Evolutionary conservation across 2,329 filamentous ascomycete species (phyloP).

Genomic region (Xenosphaeropsis pyriputrescens): DNA sequence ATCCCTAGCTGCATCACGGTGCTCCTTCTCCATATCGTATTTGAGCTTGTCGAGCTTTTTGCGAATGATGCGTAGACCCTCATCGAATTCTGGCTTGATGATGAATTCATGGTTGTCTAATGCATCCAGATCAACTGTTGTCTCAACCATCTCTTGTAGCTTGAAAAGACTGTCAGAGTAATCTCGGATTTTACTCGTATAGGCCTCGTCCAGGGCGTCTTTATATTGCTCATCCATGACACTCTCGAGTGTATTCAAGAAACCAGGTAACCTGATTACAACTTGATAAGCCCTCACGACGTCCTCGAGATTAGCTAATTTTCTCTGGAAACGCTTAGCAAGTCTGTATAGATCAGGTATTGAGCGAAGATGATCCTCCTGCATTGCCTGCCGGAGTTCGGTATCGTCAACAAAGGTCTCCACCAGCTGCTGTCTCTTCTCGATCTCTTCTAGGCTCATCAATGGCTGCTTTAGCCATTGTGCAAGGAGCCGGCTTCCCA

Average conservation of each 20-base stretch:
- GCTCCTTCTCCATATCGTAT: constrained; percentile 72
- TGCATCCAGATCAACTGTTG: constrained; percentile 88
- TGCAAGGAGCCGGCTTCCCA: constrained; percentile 75
- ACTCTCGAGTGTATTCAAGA: constrained; percentile 75
- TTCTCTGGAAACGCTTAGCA: constrained; percentile 87
- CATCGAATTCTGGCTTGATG: constrained; percentile 97
- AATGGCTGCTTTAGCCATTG: constrained; percentile 98
- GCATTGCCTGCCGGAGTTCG: constrained; percentile 85
- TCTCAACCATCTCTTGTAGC: constrained; percentile 95
- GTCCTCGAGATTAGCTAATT: constrained; percentile 83
- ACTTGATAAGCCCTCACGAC: constrained; percentile 94
- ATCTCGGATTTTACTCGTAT: constrained; percentile 69
- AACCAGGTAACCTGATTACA: constrained; percentile 77
- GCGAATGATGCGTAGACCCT: constrained; percentile 71
- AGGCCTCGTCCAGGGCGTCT: constrained; percentile 71
- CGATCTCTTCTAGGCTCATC: constrained; percentile 81
- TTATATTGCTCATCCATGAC: constrained; percentile 95
- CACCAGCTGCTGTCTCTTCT: constrained; percentile 82
- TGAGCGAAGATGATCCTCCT: constrained; percentile 85
- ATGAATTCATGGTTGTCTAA: constrained; percentile 96
- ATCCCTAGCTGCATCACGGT: constrained; percentile 61
- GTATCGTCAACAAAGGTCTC: constrained; percentile 92
- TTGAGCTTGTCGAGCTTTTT: constrained; percentile 80
- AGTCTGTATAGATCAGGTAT: constrained; percentile 91
- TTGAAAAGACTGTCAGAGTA: constrained; percentile 69